phyloP scores from a whole-genome alignment of 306 rosid species.

The Vigna radiata region DNA sequence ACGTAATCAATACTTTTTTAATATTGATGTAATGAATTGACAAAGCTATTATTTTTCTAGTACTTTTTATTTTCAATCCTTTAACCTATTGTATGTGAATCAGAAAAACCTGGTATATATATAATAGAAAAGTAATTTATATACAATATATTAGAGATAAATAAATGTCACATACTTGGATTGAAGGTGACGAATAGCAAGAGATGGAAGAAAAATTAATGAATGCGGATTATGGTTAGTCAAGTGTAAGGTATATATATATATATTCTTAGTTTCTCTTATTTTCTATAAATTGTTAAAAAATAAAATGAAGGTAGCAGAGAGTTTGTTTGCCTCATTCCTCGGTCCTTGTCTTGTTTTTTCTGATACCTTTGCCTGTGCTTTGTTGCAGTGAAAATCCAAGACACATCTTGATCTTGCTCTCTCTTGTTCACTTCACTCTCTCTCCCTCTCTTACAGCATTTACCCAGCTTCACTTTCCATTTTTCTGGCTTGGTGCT shows the following conservation, averaged over 20 bases:
- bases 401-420: conserved; percentile 31
- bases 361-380: conserved; percentile 10
- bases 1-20: background rate
- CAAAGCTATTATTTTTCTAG: background rate
- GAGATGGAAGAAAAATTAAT: background rate
- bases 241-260: background rate
- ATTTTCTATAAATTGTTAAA: conserved; percentile 6
- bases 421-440: conserved; percentile 38
- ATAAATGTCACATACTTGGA: background rate
- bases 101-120: too few relatives aligned
- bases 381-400: background rate
- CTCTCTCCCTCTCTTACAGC: background rate
- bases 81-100: background rate
- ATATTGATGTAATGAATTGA: background rate
- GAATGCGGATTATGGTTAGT: background rate
- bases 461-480: conserved; percentile 43
- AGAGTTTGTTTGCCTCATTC: background rate
- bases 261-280: background rate
- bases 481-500: conserved; percentile 39
- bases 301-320: background rate
- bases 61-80: background rate
- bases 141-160: background rate
- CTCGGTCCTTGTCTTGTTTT: background rate
- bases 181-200: background rate
- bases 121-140: background rate